These are phyloP conservation scores for Alternaria gansuensis DNA, from an alignment of 2,329 filamentous ascomycete species.

Conservation along the genomic window DNA sequence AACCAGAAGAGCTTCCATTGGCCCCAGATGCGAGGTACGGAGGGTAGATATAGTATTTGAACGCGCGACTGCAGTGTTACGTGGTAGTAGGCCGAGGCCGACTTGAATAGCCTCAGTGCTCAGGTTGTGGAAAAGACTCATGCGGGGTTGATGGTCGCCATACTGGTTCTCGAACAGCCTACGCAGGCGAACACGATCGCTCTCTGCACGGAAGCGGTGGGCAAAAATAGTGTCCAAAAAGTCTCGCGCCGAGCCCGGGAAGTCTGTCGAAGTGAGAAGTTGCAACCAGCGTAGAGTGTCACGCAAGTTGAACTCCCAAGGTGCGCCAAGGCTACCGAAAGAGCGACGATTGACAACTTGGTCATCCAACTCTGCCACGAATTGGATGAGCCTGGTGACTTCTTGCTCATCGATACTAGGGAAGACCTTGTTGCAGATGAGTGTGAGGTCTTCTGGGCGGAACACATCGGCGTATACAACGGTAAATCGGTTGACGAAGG, in stretches of 20 bases:
- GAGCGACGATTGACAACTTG: conserved; percentile 67
- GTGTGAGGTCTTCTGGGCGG: conserved; percentile 77
- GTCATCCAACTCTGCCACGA: conserved; percentile 81
- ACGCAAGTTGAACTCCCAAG: conserved; percentile 96
- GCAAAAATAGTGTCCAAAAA: conserved; percentile 83
- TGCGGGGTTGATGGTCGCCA: conserved; percentile 51
- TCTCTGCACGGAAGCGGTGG: conserved; percentile 81
- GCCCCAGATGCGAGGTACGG: conserved; percentile 66
- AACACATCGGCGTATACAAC: conserved; percentile 97
- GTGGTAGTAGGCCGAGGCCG: conserved; percentile 74
- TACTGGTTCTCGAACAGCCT: conserved; percentile 74
- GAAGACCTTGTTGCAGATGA: conserved; percentile 83
- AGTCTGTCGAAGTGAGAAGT: conserved; percentile 68
- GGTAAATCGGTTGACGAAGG: conserved; percentile 97
- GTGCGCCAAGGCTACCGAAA: conserved; percentile 70
- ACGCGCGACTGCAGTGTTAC: conserved; percentile 60
- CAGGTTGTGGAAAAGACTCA: conserved; percentile 72
- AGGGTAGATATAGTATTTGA: conserved; percentile 35
- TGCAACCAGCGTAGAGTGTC: conserved; percentile 90
- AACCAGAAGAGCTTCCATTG: conserved; percentile 86
- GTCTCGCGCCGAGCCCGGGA: conserved; percentile 69
- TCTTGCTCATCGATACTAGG: conserved; percentile 67
- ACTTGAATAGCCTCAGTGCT: conserved; percentile 75
- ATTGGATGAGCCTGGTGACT: conserved; percentile 74
- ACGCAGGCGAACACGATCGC: conserved; percentile 72